These are phyloP conservation scores for Stagonosporopsis chrysanthemi DNA, from an alignment of 2,329 filamentous ascomycete species.

Conservation along the genomic window DNA sequence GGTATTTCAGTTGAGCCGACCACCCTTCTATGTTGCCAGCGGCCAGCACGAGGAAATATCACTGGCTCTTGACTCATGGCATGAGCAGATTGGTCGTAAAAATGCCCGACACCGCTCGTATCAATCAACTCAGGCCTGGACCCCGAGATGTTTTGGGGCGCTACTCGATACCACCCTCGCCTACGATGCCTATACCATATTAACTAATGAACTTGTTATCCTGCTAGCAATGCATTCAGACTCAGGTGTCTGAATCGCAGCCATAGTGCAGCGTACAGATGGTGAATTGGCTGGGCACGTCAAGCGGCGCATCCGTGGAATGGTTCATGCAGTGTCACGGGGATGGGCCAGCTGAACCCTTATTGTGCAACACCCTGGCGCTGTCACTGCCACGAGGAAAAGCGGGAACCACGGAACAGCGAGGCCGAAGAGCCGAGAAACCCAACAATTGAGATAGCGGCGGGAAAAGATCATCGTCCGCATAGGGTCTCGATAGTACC, in stretches of 20 bases:
- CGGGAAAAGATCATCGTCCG: not conserved
- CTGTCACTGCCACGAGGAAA: not conserved
- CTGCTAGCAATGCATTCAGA: not conserved
- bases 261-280: not conserved
- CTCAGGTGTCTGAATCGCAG: not conserved
- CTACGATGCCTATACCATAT: not conserved
- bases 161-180: not conserved
- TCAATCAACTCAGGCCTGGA: not conserved
- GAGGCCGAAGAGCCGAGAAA: not conserved
- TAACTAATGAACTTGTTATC: not conserved
- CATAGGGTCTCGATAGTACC: not conserved
- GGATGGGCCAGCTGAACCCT: not conserved
- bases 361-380: not conserved
- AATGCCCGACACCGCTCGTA: not conserved
- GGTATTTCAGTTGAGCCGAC: not conserved
- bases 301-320: not conserved
- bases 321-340: not conserved
- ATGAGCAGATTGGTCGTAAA: not conserved
- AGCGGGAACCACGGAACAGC: not conserved
- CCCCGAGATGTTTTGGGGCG: not conserved
- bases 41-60: not conserved
- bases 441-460: not conserved
- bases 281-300: not conserved
- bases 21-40: not conserved
- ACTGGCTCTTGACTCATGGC: not conserved